Conservation (phyloP, 371 early-diverging fungal genomes). For the Mortierella sp. region DNA sequence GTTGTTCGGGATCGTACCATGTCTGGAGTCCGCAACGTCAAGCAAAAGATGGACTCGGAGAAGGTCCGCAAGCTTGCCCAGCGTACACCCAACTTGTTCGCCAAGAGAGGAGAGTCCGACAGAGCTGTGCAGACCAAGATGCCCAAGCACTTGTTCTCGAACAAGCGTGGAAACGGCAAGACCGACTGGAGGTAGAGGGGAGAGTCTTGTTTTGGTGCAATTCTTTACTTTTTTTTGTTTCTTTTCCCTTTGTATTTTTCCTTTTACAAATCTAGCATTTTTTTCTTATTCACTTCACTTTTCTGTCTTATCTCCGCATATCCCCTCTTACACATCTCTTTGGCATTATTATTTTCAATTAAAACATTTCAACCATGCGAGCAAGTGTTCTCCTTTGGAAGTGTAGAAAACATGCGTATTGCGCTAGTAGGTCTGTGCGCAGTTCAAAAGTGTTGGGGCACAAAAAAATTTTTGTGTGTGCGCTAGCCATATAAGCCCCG, state of each 20-base stretch:
- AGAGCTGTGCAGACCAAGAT: slow-evolving; percentile 88
- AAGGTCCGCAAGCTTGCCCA: slow-evolving; percentile 82
- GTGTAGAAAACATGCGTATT: no score
- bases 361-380: background rate
- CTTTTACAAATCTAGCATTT: background rate
- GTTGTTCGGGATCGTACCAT: slow-evolving; percentile 74
- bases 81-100: slow-evolving; percentile 80
- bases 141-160: slow-evolving; percentile 98
- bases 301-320: background rate
- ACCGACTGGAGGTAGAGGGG: slow-evolving; percentile 85
- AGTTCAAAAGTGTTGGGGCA: no score
- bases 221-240: background rate
- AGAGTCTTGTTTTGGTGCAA: background rate
- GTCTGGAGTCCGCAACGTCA: slow-evolving; percentile 84
- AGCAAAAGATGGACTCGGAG: slow-evolving; percentile 78
- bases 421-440: no score
- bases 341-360: slow-evolving; percentile 1
- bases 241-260: background rate
- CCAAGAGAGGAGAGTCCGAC: slow-evolving; percentile 95
- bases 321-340: background rate
- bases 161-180: slow-evolving; percentile 89
- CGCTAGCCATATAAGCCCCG: no score
- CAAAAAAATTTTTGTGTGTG: no score
- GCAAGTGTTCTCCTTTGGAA: no score
- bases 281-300: background rate